Conservation (phyloP, 2,329 filamentous ascomycete species). For the Orbilia oligospora region DNA sequence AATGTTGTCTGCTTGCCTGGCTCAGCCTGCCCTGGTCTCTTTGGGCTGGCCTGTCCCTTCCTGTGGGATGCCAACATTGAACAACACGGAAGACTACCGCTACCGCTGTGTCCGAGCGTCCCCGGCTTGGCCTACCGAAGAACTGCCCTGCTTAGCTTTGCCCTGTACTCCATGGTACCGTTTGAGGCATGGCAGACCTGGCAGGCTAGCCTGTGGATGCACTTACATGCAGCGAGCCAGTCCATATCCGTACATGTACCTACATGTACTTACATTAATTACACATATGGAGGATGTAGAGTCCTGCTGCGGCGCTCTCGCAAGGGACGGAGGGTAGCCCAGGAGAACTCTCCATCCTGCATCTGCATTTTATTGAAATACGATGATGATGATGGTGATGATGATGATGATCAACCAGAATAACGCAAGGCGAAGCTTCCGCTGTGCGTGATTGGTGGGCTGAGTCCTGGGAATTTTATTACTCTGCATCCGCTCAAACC, state of each 20-base stretch:
- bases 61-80: conserved; percentile 52
- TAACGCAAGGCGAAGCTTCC: conserved; percentile 46
- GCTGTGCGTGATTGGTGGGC: conserved; percentile 40
- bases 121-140: conserved; percentile 44
- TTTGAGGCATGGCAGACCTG: conserved; percentile 20
- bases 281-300: conserved; percentile 22
- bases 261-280: background rate
- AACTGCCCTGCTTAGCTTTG: background rate
- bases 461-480: conserved; percentile 40
- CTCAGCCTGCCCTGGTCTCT: background rate
- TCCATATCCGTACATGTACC: background rate
- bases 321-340: conserved; percentile 25
- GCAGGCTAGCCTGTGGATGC: conserved; percentile 27
- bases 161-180: conserved; percentile 1
- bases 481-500: conserved; percentile 33
- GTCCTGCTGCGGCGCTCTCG: conserved; percentile 38
- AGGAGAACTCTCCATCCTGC: conserved; percentile 25
- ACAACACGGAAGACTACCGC: conserved; percentile 55
- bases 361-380: conserved; percentile 40
- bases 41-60: background rate
- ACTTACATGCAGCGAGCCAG: conserved; percentile 45
- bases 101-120: conserved; percentile 49
- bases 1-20: background rate
- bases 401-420: conserved; percentile 53
- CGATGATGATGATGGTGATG: conserved; percentile 51